Percentiles rank a stretch among this genome's conserved stretches.
These are phyloP conservation scores for Orbilia blumenaviensis DNA, from an alignment of 2,329 filamentous ascomycete genomes.

Conservation along the genomic window DNA sequence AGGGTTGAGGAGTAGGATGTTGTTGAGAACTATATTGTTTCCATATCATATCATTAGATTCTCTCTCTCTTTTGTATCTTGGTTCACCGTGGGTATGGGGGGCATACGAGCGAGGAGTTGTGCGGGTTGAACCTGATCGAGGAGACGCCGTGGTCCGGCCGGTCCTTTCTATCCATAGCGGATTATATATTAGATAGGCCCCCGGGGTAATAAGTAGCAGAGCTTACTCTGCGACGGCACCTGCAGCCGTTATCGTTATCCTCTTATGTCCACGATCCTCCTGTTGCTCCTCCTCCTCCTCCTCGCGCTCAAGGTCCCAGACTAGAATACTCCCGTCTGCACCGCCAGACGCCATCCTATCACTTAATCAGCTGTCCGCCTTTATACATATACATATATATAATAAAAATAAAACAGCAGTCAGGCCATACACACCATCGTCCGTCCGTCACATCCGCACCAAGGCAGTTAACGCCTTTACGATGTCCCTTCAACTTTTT, in stretches of 20 bases:
- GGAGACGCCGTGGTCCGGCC: conserved; percentile 29
- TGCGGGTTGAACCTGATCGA: conserved; percentile 50
- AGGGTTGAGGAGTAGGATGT: conserved; percentile 44
- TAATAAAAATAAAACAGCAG: no score
- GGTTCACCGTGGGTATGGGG: no score
- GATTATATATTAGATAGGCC: no score
- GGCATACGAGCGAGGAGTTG: conserved; percentile 37
- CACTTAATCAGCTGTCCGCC: neutral
- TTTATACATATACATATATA: no score
- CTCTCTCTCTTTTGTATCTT: neutral
- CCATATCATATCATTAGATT: neutral
- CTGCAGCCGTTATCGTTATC: conserved; percentile 4
- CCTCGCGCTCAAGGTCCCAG: conserved; percentile 43
- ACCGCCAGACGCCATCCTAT: conserved; percentile 45
- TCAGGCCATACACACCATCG: conserved; percentile 25
- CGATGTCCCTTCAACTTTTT: conserved; percentile 7
- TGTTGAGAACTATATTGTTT: conserved; percentile 31
- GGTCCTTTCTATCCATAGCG: conserved; percentile 38
- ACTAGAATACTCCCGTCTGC: conserved; percentile 42
- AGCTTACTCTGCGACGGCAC: conserved; percentile 19
- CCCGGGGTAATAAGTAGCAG: no score
- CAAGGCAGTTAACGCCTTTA: conserved; percentile 42
- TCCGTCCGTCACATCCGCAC: conserved; percentile 31
- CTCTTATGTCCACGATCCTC: neutral
- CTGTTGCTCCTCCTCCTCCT: neutral